Base-by-base conservation (phyloP, 495 filamentous ascomycete species). In the Pseudoneurospora amorphoporcata region DNA sequence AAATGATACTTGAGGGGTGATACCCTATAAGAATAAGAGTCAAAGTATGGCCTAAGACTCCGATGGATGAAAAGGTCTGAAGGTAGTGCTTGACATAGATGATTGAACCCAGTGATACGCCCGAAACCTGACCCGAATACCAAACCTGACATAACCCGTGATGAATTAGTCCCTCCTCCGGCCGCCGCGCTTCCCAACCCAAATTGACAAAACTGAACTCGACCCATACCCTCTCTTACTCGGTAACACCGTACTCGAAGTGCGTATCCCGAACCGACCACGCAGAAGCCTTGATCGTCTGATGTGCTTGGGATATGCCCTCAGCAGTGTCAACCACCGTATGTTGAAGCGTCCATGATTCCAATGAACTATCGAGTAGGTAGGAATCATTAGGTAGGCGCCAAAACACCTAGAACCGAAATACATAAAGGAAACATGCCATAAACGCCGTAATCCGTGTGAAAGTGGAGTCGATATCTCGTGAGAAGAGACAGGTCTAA, bases 401-500 rank as follows among this genome's bases (percentile, higher is more conserved):
- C 53, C 29, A 32, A 61, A 61, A 61, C 53, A 61, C 53, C 29
- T 35, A 61, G 7, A 61, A 61, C 12, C 53, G 53, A 61, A 61
- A 61, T 32, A 61, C 12, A 61, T 29, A 23, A 43, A 61, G 23
- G 3, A 61, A 61, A 61, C 53, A 61, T 61, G 53, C 29, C 53
- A 14, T 61, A 35, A 53, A 61, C 53, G 53, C 53, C 53, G 53
- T 35, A 2, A 61, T 61, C 53, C 29, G 29, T 71, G 40, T 41
- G 69, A 17, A 69, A 69, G 65, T 61, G 68, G 61, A 76, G 43
- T 39, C 41, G 23, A 23, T 38, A 40, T 43, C 37, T 43, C 45
- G 47, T 69, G 70, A 71, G 70, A 69, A 69, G 40, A 75, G 72
- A 43, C 37, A 38, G 35, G 53, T 61, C 53, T 61, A 61, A 32